A percentile compares a stretch with the other conserved stretches of the same genome.
phyloP scores from a whole-genome alignment of 129 eudicot species.

The Flaveria brownii region DNA sequence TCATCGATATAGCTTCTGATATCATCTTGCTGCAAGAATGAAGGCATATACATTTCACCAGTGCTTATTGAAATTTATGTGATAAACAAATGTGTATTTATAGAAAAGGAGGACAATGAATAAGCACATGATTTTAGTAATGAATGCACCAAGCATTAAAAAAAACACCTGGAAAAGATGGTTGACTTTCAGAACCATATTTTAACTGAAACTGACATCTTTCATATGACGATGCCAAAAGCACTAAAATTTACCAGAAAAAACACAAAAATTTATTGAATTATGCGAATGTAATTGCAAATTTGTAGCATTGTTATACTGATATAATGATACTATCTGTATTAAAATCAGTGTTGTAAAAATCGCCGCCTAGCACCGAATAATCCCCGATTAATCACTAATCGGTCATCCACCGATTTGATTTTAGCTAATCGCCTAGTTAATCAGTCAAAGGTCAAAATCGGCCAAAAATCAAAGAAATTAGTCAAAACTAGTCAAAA shows the following conservation, averaged over 20 bases:
- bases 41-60: conserved; percentile 13
- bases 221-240: conserved; percentile 4
- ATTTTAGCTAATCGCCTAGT: no score
- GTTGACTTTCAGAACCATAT: neutral
- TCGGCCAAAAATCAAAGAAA: no score
- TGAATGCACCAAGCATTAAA: neutral
- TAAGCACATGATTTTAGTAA: neutral
- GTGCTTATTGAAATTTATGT: conserved; percentile 1
- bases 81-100: neutral
- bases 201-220: conserved; percentile 1
- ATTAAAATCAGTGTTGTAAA: no score
- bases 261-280: neutral
- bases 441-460: no score
- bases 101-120: neutral
- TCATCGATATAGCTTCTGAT: conserved; percentile 84
- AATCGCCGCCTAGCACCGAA: no score
- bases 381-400: no score
- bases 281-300: neutral
- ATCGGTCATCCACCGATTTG: no score
- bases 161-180: neutral
- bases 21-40: conserved; percentile 89
- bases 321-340: neutral
- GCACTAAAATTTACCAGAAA: neutral
- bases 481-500: no score
- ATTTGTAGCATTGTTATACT: neutral